These are phyloP conservation scores for Dictyostelium citrinum DNA, from an alignment of 78 protist species.

Conservation along the genomic window DNA sequence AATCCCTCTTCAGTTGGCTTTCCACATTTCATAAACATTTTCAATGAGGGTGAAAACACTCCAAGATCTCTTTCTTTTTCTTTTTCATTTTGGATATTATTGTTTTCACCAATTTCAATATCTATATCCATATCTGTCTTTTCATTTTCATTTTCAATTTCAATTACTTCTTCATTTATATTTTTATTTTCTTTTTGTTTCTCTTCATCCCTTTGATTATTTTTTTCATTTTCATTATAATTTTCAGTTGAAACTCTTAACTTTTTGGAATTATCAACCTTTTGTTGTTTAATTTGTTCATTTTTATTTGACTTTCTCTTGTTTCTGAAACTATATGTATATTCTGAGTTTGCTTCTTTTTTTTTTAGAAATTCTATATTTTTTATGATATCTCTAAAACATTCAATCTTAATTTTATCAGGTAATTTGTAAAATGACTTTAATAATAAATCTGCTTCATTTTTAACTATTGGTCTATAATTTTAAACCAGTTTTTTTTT, in stretches of 20 bases:
- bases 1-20: neutral
- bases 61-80: neutral
- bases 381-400: neutral
- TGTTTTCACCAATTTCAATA: neutral
- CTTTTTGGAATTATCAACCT: neutral
- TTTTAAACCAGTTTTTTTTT: neutral
- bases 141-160: neutral
- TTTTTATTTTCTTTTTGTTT: neutral
- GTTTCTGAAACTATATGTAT: neutral
- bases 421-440: neutral
- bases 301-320: neutral
- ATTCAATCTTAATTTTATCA: neutral
- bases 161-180: neutral
- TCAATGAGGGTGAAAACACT: neutral
- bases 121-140: no score
- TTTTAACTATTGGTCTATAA: neutral
- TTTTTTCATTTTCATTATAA: neutral
- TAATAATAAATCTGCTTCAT: neutral
- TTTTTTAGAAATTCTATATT: neutral
- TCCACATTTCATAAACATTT: neutral
- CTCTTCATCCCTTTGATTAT: neutral
- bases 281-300: neutral
- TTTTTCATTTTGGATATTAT: neutral
- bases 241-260: neutral
- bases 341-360: neutral